Percentiles rank a stretch among this genome's conserved stretches.
Evolutionary conservation across 352 stramenopile genomes (phyloP).

Genomic region (Blastocystis sp.): DNA sequence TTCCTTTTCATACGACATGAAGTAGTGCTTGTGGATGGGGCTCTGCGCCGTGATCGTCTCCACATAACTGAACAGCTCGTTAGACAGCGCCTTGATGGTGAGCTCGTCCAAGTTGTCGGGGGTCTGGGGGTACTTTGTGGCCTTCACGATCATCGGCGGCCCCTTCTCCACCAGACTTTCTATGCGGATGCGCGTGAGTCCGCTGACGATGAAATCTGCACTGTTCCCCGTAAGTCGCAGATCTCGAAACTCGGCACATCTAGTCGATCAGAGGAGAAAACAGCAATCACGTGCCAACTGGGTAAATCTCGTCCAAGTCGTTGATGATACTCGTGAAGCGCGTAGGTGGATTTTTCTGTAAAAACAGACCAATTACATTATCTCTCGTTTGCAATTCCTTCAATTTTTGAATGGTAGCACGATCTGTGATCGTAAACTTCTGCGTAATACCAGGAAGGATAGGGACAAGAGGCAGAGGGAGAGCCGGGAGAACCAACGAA

Average conservation of each 20-base stretch:
- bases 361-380: constrained; percentile 83
- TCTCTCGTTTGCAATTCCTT: neutral
- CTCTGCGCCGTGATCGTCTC: constrained; percentile 92
- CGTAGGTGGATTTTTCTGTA: constrained; percentile 73
- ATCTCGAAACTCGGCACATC: constrained; percentile 33
- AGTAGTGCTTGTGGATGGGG: constrained; percentile 91
- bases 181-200: constrained; percentile 56
- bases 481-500: constrained; percentile 18
- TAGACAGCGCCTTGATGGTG: constrained; percentile 87
- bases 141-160: constrained; percentile 75
- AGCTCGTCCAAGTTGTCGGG: constrained; percentile 67
- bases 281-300: constrained; percentile 58
- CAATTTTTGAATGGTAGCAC: constrained; percentile 59
- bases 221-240: neutral
- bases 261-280: constrained; percentile 24
- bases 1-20: constrained; percentile 88
- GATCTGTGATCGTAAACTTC: constrained; percentile 62
- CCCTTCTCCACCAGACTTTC: constrained; percentile 64
- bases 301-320: constrained; percentile 57
- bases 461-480: constrained; percentile 62
- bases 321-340: constrained; percentile 31
- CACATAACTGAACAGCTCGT: constrained; percentile 92
- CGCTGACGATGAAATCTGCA: neutral
- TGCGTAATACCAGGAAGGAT: constrained; percentile 63
- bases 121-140: constrained; percentile 70